Evolutionary conservation across 331 rosid genomes (phyloP).

Genomic region (Quercus tomentella): DNA sequence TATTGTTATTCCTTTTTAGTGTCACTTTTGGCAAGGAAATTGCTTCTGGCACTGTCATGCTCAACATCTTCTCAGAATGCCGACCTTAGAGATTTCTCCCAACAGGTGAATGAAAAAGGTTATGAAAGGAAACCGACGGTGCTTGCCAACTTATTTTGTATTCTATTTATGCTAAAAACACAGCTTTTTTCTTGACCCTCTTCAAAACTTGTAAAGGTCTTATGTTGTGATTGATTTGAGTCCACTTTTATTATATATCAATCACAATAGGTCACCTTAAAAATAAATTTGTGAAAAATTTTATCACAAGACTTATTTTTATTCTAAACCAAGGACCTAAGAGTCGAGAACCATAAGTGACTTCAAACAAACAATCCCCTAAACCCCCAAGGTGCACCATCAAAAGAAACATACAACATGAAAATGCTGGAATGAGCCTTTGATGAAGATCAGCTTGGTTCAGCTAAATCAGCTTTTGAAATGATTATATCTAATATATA

Average conservation of each 20-base stretch:
- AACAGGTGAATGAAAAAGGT: neutral
- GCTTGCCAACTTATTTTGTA: neutral
- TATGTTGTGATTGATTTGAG: too few relatives aligned
- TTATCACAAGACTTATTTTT: too few relatives aligned
- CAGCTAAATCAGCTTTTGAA: slow-evolving; percentile 24
- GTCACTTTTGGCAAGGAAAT: neutral
- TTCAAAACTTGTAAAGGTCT: too few relatives aligned
- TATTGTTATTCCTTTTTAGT: neutral
- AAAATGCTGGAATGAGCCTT: slow-evolving; percentile 3
- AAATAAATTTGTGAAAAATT: too few relatives aligned
- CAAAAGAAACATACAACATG: neutral
- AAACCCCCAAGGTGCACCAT: neutral
- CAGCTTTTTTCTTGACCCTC: too few relatives aligned
- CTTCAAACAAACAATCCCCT: neutral
- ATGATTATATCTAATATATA: slow-evolving; percentile 26
- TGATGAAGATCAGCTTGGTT: slow-evolving; percentile 18
- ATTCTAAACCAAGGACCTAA: neutral
- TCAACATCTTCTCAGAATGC: neutral
- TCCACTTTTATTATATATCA: too few relatives aligned
- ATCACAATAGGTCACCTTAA: too few relatives aligned
- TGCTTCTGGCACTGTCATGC: neutral
- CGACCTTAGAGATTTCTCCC: neutral
- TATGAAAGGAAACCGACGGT: neutral
- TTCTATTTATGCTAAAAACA: neutral
- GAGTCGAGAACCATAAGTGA: neutral